phyloP scores from a whole-genome alignment of 257 asterid species.

The Pogostemon cablin region DNA sequence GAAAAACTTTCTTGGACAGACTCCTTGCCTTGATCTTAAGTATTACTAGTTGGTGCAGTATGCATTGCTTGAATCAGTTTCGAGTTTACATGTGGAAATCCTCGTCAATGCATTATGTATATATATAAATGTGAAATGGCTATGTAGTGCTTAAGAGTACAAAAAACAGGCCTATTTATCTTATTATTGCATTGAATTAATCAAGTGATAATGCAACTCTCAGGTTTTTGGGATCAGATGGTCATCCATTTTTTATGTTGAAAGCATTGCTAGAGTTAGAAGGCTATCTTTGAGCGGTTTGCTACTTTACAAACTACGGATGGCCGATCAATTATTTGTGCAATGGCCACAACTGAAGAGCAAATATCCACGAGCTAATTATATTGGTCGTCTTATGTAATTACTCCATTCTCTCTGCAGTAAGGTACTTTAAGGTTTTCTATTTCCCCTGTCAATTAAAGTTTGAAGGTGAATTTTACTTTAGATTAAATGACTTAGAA shows the following conservation, averaged over 20 bases:
- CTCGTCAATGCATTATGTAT: too few relatives aligned
- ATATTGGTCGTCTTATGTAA: constrained; percentile 87
- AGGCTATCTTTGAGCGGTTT: constrained; percentile 85
- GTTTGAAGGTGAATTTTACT: too few relatives aligned
- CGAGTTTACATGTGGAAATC: too few relatives aligned
- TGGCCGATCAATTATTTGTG: constrained; percentile 89
- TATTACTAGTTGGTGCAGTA: constrained; percentile 26
- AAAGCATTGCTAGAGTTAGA: constrained; percentile 94
- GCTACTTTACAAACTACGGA: constrained; percentile 72
- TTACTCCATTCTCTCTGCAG: constrained; percentile 16
- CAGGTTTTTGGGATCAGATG: constrained; percentile 82
- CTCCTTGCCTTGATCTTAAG: neutral
- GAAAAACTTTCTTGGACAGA: constrained; percentile 20
- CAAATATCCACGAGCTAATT: constrained; percentile 79
- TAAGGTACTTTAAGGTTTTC: constrained; percentile 29
- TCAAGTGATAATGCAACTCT: constrained; percentile 24
- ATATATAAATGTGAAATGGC: neutral
- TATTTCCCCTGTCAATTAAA: neutral
- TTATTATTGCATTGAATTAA: neutral
- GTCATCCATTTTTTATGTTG: constrained; percentile 86
- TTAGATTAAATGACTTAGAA: neutral
- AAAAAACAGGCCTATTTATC: neutral
- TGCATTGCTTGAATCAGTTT: neutral
- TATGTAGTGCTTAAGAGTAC: neutral
- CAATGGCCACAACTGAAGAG: constrained; percentile 88